Percentiles rank a stretch among this genome's conserved stretches.
Evolutionary conservation across 2,329 filamentous ascomycete species (phyloP).

Genomic region (Trichoderma asperellum): DNA sequence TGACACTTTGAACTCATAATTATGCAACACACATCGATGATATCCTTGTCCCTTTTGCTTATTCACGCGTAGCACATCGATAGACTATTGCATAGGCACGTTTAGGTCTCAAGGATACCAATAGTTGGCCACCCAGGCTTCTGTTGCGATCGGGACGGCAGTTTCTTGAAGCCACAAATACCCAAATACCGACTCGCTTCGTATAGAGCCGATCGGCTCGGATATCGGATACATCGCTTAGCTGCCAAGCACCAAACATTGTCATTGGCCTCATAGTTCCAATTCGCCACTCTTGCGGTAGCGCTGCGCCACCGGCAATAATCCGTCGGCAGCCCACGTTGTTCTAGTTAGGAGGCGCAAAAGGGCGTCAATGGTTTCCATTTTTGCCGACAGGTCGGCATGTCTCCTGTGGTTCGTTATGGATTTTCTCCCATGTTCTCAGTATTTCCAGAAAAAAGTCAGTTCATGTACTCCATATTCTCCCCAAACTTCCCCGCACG

Average conservation of each 20-base stretch:
- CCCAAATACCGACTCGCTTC: neutral
- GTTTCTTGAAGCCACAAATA: neutral
- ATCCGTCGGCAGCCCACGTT: neutral
- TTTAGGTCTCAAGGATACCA: neutral
- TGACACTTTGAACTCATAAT: neutral
- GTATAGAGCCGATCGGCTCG: constrained; percentile 35
- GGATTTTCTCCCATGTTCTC: neutral
- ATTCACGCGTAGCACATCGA: neutral
- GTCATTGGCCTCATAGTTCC: neutral
- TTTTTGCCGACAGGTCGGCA: neutral
- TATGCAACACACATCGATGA: neutral
- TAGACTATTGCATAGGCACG: neutral
- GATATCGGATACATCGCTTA: constrained; percentile 34
- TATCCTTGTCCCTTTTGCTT: neutral
- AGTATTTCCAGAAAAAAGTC: neutral
- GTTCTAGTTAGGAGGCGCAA: neutral
- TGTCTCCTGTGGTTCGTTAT: neutral
- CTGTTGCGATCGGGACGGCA: neutral
- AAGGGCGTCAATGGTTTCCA: neutral
- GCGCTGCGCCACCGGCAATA: constrained; percentile 15
- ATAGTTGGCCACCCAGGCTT: neutral
- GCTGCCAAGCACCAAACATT: neutral
- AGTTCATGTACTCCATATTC: neutral
- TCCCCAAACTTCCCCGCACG: constrained; percentile 22
- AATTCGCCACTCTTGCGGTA: neutral